Evolutionary conservation across 129 eudicot genomes (phyloP), one percentile per base, ranked within the genome.

Genomic region (Oenanthe sinensis): DNA sequence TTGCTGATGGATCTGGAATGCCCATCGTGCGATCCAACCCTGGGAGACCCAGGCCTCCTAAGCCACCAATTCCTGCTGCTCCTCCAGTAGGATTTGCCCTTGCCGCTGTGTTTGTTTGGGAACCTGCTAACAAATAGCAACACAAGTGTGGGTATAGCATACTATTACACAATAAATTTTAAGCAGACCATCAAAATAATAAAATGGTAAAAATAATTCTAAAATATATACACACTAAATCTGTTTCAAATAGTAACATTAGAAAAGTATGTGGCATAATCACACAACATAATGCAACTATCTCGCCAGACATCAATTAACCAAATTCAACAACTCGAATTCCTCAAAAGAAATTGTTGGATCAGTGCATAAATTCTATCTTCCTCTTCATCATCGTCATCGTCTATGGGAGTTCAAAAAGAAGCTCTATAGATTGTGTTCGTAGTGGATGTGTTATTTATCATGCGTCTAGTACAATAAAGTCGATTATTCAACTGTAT

Each of bases 41-140:
- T 40, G 98, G 98, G 76, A 93, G 85, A 79, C 88, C 94, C 48
- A 83, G 85, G 54, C 96, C 97, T 62, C 97, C 93, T 75, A 91
- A 81, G 44, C 96, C 97, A 68, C 88, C 85, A 74, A 84, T 76
- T 40, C 83, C 81, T n/a, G 93, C 90, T 26, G 88, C 65, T 83
- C 96, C 86, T 11, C 80, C 90, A 77, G 85, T 71, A 60, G 88
- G 84, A 78, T 77, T 85, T 52, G 87, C 69, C 79, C 98, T 77
- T 9, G 91, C 72, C 81, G 90, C 84, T 58, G 84, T 49, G 75
- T 86, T 93, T 82, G 96, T 76, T 85, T 83, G 97, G 46, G 84
- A 36, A 39, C 86, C 91, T 67, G 4, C 69, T 77, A 69, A 77
- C 69, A 55, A 79, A 63, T 55, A 70, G 47, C 75, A 77, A 3